These are phyloP conservation scores for Penicillium argentinense DNA, from an alignment of 495 filamentous ascomycete species.

Conservation along the genomic window DNA sequence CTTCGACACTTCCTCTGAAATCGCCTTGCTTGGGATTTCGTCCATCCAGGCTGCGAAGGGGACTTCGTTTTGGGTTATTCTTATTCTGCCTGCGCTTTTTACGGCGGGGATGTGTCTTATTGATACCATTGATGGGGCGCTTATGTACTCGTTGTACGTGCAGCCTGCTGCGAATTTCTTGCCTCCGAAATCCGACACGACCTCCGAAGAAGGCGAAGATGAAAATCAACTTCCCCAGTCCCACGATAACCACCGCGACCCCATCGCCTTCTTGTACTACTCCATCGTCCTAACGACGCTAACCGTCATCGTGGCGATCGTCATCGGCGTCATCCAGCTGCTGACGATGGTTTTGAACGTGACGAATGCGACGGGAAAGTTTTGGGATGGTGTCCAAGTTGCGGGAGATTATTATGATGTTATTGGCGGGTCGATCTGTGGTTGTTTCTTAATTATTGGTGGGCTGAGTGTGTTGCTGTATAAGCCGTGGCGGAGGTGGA, in stretches of 20 bases:
- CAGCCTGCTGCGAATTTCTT: conserved; percentile 52
- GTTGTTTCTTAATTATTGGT: conserved; percentile 76
- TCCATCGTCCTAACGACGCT: conserved; percentile 84
- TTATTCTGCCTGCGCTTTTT: conserved; percentile 89
- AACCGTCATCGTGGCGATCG: conserved; percentile 82
- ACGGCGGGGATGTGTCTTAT: conserved; percentile 92
- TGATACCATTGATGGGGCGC: conserved; percentile 86
- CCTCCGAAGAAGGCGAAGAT: conserved; percentile 10
- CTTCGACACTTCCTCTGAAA: conserved; percentile 94
- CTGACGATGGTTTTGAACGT: conserved; percentile 74
- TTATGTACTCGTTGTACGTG: conserved; percentile 94
- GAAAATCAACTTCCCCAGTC: conserved; percentile 28
- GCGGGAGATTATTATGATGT: conserved; percentile 83
- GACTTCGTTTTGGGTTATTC: conserved; percentile 89
- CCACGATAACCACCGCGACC: conserved; percentile 56
- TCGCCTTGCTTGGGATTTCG: conserved; percentile 87
- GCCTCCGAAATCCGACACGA: conserved; percentile 26
- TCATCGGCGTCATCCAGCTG: conserved; percentile 84
- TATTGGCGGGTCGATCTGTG: conserved; percentile 82
- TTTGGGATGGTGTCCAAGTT: conserved; percentile 82
- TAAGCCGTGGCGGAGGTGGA: conserved; percentile 68
- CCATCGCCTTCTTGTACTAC: conserved; percentile 88
- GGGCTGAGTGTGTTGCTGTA: conserved; percentile 69
- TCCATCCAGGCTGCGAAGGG: conserved; percentile 81
- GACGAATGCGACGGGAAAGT: conserved; percentile 66